Base-by-base conservation (phyloP, 805 yeast genomes). In the Hanseniaspora occidentalis region DNA sequence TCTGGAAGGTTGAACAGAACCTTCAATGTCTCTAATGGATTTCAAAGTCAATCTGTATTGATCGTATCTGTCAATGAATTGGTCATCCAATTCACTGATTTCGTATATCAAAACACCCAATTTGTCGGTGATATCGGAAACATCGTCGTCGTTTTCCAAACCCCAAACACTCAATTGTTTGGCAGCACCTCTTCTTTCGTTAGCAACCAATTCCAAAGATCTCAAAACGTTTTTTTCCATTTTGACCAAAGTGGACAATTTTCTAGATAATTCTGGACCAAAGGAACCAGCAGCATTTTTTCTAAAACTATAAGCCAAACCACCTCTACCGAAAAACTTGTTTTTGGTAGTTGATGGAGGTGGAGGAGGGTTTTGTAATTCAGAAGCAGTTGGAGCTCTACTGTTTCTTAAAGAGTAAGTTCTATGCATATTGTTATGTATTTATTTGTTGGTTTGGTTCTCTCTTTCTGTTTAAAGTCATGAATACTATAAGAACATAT, bases 91-190 rank as follows among this genome's bases (percentile, higher is more conserved):
- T 73, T 89, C 97, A 66, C 95, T 96, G 60, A 92, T 75, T 72
- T 89, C 97, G 69, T 79, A 89, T 57, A 92, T 77, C 50, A 89
- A 72, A 42, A 89, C 96, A 61, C 97, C 97, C 62, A 89, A 75
- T 68, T 92, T 88, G 68, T 89, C 98, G 51, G 97, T 89, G 49
- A 89, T 86, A 64, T 89, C 97, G 46, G 92, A 78, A 42, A 89
- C 95, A 57, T 89, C 98, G 57, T 89, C 97, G 61, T 89, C 97
- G 60, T 88, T 86, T 60, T 82, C 94, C 64, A 84, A 95, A 69
- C 98, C 98, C 98, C 98, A 89, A 51, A 80, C 63, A 26, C 96
- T 86, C 62, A 89, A 75, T 71, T 89, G 97, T 71, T 86, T 88
- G 54, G 97, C 98, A 52, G 88, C 96, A 56, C 82, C 88, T 62